Conservation (phyloP, 495 filamentous ascomycete genomes). For the Talaromyces liani region DNA sequence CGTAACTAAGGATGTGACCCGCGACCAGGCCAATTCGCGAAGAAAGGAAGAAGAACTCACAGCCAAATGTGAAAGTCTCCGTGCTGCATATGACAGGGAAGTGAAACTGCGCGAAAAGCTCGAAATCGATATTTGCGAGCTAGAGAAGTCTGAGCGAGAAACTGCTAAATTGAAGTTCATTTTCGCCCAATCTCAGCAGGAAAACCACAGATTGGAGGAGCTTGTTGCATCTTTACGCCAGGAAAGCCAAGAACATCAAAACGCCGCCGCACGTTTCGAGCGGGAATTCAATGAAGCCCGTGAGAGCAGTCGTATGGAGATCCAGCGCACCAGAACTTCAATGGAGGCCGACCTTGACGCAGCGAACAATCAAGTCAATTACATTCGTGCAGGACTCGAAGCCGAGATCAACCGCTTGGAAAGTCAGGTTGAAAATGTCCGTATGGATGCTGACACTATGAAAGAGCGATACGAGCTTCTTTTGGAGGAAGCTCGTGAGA, state of each 20-base stretch:
- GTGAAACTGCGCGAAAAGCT: conserved; percentile 68
- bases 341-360: conserved; percentile 73
- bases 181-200: conserved; percentile 47
- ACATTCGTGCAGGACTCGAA: conserved; percentile 70
- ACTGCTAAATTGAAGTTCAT: conserved; percentile 48
- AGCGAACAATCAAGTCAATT: conserved; percentile 75
- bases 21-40: conserved; percentile 68
- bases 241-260: conserved; percentile 59
- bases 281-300: conserved; percentile 77
- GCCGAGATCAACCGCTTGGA: conserved; percentile 60
- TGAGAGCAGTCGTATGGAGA: conserved; percentile 65
- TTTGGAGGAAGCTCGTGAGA: conserved; percentile 63
- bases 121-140: conserved; percentile 65
- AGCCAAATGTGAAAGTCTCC: conserved; percentile 70
- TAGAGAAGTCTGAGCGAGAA: conserved; percentile 71
- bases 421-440: conserved; percentile 61
- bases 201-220: conserved; percentile 54
- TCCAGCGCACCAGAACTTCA: conserved; percentile 67
- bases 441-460: conserved; percentile 64
- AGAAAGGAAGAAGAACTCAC: conserved; percentile 67
- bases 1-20: conserved; percentile 66
- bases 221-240: conserved; percentile 55
- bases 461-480: conserved; percentile 68
- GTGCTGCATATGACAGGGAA: conserved; percentile 69
- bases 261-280: conserved; percentile 59